phyloP scores from a whole-genome alignment of 2,329 filamentous ascomycete genomes.

The Curvularia verruculosa region DNA sequence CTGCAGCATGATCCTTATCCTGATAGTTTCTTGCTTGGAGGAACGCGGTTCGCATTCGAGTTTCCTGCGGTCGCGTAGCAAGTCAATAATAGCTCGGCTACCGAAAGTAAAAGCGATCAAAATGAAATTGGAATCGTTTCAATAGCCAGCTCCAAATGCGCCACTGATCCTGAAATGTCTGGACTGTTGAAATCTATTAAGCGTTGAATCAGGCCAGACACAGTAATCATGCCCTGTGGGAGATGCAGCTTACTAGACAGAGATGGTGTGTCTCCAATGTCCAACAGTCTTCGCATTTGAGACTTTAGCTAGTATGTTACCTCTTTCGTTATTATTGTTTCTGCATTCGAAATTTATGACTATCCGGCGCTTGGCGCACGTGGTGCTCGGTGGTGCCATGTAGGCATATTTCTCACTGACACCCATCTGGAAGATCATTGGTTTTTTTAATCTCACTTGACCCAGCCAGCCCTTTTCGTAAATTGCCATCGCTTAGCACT shows the following conservation, averaged over 20 bases:
- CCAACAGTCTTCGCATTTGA: slow-evolving; percentile 24
- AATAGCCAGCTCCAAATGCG: slow-evolving; percentile 23
- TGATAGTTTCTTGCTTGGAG: slow-evolving; percentile 19
- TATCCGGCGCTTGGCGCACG: neutral
- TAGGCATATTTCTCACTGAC: slow-evolving; percentile 5
- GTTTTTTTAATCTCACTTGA: neutral
- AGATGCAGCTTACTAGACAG: slow-evolving; percentile 1
- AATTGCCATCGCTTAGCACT: neutral
- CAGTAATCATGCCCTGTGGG: too few relatives aligned
- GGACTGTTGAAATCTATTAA: too few relatives aligned
- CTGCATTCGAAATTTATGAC: slow-evolving; percentile 7
- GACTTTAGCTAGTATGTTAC: slow-evolving; percentile 29
- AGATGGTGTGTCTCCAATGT: slow-evolving; percentile 8
- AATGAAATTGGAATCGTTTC: too few relatives aligned
- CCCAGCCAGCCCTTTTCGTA: neutral
- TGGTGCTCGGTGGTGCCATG: slow-evolving; percentile 4
- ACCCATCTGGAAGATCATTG: slow-evolving; percentile 11
- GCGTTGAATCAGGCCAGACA: too few relatives aligned
- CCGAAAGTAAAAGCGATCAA: too few relatives aligned
- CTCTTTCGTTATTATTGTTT: slow-evolving; percentile 24
- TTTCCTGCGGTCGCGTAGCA: slow-evolving; percentile 29
- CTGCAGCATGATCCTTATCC: slow-evolving; percentile 15
- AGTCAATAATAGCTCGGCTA: slow-evolving; percentile 26
- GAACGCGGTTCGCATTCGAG: slow-evolving; percentile 17
- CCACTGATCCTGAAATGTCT: too few relatives aligned